Evolutionary conservation across 306 rosid species (phyloP), one percentile per base, ranked within the genome.

Genomic region (Begonia loranthoides): DNA sequence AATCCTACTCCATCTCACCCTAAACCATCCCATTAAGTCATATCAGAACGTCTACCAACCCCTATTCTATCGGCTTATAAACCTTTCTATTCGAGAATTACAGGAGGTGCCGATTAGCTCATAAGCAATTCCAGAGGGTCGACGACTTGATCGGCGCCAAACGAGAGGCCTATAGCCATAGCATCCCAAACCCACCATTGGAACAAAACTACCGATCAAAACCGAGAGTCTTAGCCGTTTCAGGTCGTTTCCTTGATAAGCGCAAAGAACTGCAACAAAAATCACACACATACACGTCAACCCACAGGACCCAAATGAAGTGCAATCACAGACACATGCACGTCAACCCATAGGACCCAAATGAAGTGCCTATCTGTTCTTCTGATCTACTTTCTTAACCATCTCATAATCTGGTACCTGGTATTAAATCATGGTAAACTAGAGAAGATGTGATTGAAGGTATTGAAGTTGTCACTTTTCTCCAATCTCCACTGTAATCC

Each of bases 231-330:
- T 73, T 57, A 73, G 51, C 17, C 95, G 79, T 36, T 12, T 55
- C 52, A 81, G 68, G 57, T 84, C 90, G 36, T 81, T 76, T 10
- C 76, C 95, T 76, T 81, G 59, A 73, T 84, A 81, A 64, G 90
- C 83, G 63, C 95, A 81, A 50, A 84, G 73, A 66, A 80, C 95
- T 81, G 84, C 74, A 76, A 45, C 10, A 9, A 41, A 41, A 41
- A 9, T 41, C 45, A 41, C 13, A 2, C 13, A 41, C 13, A 41
- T 41, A 41, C 45, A n/a, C 43, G 10, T 39, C 10, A 39, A 39
- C 43, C 6, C 6, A 10, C 43, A 5, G 43, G n/a, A n/a, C n/a
- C n/a, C n/a, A n/a, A n/a, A n/a, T n/a, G n/a, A n/a, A n/a, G n/a
- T n/a, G n/a, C n/a, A n/a, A n/a, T n/a, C n/a, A n/a, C n/a, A n/a